phyloP scores from a whole-genome alignment of 2,329 filamentous ascomycete species.

The Talaromyces verruculosus region DNA sequence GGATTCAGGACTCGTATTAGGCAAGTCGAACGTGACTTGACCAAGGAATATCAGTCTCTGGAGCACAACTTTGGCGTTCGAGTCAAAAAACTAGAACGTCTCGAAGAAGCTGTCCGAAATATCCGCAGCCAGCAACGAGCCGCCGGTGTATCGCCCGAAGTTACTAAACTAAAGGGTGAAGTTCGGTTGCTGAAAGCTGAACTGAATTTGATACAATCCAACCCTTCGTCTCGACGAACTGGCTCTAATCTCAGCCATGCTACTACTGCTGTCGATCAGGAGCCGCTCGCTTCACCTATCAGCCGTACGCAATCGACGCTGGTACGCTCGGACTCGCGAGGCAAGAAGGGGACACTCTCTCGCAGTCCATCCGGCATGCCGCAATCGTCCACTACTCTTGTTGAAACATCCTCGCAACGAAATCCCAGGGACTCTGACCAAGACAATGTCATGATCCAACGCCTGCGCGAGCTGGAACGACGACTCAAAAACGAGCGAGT shows the following conservation, averaged over 20 bases:
- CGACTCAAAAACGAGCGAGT: slow-evolving; percentile 89
- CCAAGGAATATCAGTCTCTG: slow-evolving; percentile 83
- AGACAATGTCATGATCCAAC: slow-evolving; percentile 73
- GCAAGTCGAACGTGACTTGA: slow-evolving; percentile 82
- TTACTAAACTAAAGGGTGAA: slow-evolving; percentile 59
- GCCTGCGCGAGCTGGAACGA: slow-evolving; percentile 82
- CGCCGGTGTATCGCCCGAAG: slow-evolving; percentile 50
- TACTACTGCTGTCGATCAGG: slow-evolving; percentile 13
- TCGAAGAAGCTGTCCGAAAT: slow-evolving; percentile 76
- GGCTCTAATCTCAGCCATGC: slow-evolving; percentile 29
- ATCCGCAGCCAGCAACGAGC: slow-evolving; percentile 42
- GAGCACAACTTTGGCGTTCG: slow-evolving; percentile 78
- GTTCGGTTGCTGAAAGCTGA: slow-evolving; percentile 62
- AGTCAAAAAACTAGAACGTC: slow-evolving; percentile 79
- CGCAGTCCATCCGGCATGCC: slow-evolving; percentile 37
- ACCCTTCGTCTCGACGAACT: slow-evolving; percentile 55
- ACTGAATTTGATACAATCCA: slow-evolving; percentile 67
- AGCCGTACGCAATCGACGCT: slow-evolving; percentile 10
- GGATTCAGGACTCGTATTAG: slow-evolving; percentile 79
- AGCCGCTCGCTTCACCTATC: slow-evolving; percentile 4
- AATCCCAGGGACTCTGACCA: slow-evolving; percentile 49
- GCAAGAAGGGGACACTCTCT: slow-evolving; percentile 23
- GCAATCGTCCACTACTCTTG: slow-evolving; percentile 34
- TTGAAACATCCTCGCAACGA: slow-evolving; percentile 28
- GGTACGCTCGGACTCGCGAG: slow-evolving; percentile 33